These are phyloP conservation scores for Suhomyces chickasaworum DNA, from an alignment of 1,139 yeast species.

Conservation along the genomic window DNA sequence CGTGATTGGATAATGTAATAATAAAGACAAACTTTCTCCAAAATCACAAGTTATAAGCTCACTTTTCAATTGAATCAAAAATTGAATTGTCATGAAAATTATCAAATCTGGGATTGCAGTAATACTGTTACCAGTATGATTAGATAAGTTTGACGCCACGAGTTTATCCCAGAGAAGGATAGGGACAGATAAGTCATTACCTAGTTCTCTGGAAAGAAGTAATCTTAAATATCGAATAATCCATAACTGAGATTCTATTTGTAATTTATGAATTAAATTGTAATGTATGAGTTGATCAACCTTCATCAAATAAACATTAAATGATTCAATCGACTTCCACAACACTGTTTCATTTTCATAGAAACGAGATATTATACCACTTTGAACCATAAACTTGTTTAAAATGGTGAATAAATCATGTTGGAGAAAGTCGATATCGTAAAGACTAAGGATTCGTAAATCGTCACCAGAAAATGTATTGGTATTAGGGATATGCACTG, in stretches of 20 bases:
- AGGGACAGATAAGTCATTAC: constrained; percentile 44
- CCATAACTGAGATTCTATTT: constrained; percentile 66
- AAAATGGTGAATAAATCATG: constrained; percentile 53
- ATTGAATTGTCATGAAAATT: constrained; percentile 52
- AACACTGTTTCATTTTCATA: constrained; percentile 47
- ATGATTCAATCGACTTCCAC: constrained; percentile 47
- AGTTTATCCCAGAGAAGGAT: constrained; percentile 61
- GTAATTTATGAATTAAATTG: constrained; percentile 47
- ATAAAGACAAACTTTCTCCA: constrained; percentile 59
- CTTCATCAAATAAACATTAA: constrained; percentile 50
- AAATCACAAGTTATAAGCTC: constrained; percentile 57
- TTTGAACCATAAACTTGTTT: constrained; percentile 41
- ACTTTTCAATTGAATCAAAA: constrained; percentile 53
- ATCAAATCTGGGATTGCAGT: constrained; percentile 42
- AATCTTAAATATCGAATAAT: constrained; percentile 64
- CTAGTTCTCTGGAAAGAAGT: constrained; percentile 60
- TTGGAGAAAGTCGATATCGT: constrained; percentile 38
- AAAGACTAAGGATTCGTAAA: constrained; percentile 37
- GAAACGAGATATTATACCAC: constrained; percentile 40
- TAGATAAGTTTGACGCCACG: constrained; percentile 31
- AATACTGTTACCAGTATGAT: constrained; percentile 19
- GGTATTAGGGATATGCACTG: constrained; percentile 36
- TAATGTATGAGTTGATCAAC: constrained; percentile 50
- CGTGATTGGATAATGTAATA: constrained; percentile 59
- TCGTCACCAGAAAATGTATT: constrained; percentile 40